Percentiles rank a stretch among this genome's conserved stretches.
Evolutionary conservation across 2,329 filamentous ascomycete species (phyloP).

Genomic region (Cladosporium velox): DNA sequence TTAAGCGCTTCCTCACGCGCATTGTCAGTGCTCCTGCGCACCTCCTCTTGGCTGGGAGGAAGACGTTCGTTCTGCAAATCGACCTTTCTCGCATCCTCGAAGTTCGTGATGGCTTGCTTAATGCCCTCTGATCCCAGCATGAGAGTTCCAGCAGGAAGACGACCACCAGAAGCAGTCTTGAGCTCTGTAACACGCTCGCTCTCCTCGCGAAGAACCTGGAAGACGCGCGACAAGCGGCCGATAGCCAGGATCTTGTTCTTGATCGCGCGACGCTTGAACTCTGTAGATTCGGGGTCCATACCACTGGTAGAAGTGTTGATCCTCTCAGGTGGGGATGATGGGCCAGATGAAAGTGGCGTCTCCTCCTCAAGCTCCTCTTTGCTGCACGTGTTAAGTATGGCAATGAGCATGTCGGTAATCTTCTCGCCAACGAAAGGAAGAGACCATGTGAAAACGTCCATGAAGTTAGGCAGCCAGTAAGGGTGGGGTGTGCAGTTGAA

Average conservation of each 20-base stretch:
- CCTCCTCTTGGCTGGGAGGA: slow-evolving; percentile 90
- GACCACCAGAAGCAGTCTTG: slow-evolving; percentile 92
- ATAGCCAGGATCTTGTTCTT: slow-evolving; percentile 99
- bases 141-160: slow-evolving; percentile 89
- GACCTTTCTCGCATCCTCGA: slow-evolving; percentile 95
- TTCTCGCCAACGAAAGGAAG: slow-evolving; percentile 98
- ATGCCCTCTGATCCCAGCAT: slow-evolving; percentile 98
- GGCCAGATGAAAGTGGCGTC: slow-evolving; percentile 71
- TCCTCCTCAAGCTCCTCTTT: slow-evolving; percentile 95
- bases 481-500: slow-evolving; percentile 99
- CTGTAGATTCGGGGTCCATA: slow-evolving; percentile 79
- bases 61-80: slow-evolving; percentile 95
- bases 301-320: slow-evolving; percentile 36
- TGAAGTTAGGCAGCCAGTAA: slow-evolving; percentile 99
- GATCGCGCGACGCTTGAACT: slow-evolving; percentile 93
- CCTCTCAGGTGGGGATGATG: slow-evolving; percentile 70
- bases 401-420: slow-evolving; percentile 98
- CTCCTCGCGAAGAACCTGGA: slow-evolving; percentile 97
- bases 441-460: slow-evolving; percentile 99
- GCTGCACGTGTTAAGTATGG: slow-evolving; percentile 97
- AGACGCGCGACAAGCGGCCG: slow-evolving; percentile 91
- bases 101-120: slow-evolving; percentile 95
- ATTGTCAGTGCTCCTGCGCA: slow-evolving; percentile 77
- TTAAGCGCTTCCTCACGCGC: slow-evolving; percentile 81
- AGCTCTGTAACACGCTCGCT: slow-evolving; percentile 95